Percentiles rank a stretch among this genome's conserved stretches.
These are phyloP conservation scores for Verticillium isaacii DNA, from an alignment of 2,329 filamentous ascomycete genomes.

Conservation along the genomic window DNA sequence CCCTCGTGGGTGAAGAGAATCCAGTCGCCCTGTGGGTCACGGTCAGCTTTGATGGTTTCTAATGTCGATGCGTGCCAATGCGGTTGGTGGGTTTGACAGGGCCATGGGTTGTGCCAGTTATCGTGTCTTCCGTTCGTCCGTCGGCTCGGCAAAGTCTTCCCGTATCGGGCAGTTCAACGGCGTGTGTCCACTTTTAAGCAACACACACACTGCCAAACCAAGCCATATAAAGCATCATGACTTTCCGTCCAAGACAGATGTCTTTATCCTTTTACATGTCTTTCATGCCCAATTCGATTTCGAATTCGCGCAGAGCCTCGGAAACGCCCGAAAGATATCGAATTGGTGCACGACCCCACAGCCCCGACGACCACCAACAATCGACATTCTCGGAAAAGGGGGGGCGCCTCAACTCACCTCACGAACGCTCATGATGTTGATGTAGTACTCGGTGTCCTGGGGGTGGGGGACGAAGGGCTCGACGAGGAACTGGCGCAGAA, in stretches of 20 bases:
- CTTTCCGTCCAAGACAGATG: not conserved
- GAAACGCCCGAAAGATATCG: not conserved
- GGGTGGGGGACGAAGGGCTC: slow-evolving; percentile 98
- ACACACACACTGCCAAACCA: not conserved
- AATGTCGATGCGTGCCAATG: not conserved
- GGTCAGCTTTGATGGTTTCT: slow-evolving; percentile 6
- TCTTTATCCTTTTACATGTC: not conserved
- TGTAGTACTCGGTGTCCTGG: slow-evolving; percentile 96
- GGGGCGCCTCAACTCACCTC: slow-evolving; percentile 67
- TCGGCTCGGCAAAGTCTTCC: slow-evolving; percentile 8
- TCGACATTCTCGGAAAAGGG: not conserved
- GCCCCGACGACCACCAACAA: not conserved
- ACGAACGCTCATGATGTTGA: slow-evolving; percentile 99
- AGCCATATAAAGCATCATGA: slow-evolving; percentile 6
- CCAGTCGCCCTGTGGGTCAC: slow-evolving; percentile 77
- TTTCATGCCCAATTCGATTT: not conserved
- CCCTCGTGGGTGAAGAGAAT: slow-evolving; percentile 99
- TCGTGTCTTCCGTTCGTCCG: slow-evolving; percentile 29
- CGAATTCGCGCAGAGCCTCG: not conserved
- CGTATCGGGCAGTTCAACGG: slow-evolving; percentile 1
- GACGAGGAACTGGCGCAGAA: slow-evolving; percentile 91
- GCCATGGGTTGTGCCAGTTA: not conserved
- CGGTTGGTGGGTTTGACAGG: not conserved
- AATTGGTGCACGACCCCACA: not conserved
- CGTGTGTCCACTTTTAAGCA: slow-evolving; percentile 3